These are phyloP conservation scores for Goffeauzyma gilvescens DNA, from an alignment of 768 basidiomycete species.

Conservation along the genomic window DNA sequence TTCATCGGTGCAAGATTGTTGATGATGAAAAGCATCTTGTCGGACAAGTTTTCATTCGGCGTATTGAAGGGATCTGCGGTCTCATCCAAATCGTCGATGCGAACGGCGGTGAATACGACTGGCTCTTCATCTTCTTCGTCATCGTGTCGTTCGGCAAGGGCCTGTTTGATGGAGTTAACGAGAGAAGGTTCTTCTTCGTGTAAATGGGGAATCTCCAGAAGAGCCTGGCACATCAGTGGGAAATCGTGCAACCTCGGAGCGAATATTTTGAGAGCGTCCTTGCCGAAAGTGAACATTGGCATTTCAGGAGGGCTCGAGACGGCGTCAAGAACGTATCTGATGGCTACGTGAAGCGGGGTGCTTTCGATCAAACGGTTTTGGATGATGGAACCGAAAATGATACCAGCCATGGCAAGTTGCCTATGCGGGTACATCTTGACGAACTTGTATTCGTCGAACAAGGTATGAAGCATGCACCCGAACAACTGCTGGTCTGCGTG, in stretches of 20 bases:
- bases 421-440: constrained; percentile 89
- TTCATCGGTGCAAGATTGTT: constrained; percentile 93
- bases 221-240: constrained; percentile 74
- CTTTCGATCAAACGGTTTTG: constrained; percentile 81
- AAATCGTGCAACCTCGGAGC: constrained; percentile 75
- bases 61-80: constrained; percentile 48
- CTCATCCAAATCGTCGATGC: constrained; percentile 34
- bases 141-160: constrained; percentile 37
- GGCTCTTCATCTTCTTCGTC: constrained; percentile 29
- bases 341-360: constrained; percentile 84
- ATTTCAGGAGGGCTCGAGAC: constrained; percentile 65
- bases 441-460: constrained; percentile 99
- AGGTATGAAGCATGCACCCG: constrained; percentile 98
- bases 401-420: constrained; percentile 86
- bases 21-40: constrained; percentile 90
- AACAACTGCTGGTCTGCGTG: constrained; percentile 84
- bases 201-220: constrained; percentile 70
- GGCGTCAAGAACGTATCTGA: constrained; percentile 89
- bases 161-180: constrained; percentile 48
- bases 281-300: constrained; percentile 73
- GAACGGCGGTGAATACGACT: constrained; percentile 20
- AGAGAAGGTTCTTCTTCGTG: constrained; percentile 70
- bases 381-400: constrained; percentile 88
- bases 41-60: constrained; percentile 72
- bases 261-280: constrained; percentile 73